A percentile compares a stretch with the other conserved stretches of the same genome.
These are phyloP conservation scores for Mortierella sp. DNA, from an alignment of 371 early-diverging fungal species.

Conservation along the genomic window DNA sequence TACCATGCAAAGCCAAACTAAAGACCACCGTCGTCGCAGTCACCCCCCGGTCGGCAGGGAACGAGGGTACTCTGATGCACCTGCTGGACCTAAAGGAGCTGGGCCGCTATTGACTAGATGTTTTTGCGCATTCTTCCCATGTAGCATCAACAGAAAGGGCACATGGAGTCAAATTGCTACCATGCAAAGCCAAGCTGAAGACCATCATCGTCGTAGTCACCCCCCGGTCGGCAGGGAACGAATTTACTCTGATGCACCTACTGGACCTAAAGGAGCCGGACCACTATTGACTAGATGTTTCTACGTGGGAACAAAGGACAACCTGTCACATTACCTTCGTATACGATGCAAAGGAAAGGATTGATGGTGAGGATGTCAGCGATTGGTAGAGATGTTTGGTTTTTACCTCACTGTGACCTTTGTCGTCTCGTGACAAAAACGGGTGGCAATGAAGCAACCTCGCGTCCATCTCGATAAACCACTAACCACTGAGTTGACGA, in stretches of 20 bases:
- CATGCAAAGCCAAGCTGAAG: slow-evolving; percentile 22
- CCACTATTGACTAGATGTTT: slow-evolving; percentile 17
- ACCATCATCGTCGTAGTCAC: slow-evolving; percentile 20
- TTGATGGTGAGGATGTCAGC: too few relatives aligned
- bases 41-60: slow-evolving; percentile 22
- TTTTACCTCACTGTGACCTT: too few relatives aligned
- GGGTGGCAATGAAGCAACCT: too few relatives aligned
- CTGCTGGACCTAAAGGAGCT: slow-evolving; percentile 24
- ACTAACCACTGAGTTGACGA: too few relatives aligned
- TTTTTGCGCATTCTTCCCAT: too few relatives aligned
- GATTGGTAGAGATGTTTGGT: too few relatives aligned
- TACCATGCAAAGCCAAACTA: slow-evolving; percentile 20
- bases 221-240: slow-evolving; percentile 17
- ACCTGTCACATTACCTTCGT: too few relatives aligned
- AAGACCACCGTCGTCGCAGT: slow-evolving; percentile 24
- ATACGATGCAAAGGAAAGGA: too few relatives aligned
- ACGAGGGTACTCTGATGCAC: slow-evolving; percentile 22
- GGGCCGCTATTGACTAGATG: slow-evolving; percentile 15
- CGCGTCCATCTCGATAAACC: too few relatives aligned
- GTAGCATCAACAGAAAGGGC: slow-evolving; percentile 16
- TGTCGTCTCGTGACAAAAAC: too few relatives aligned
- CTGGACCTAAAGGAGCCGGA: slow-evolving; percentile 14
- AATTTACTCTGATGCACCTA: slow-evolving; percentile 26
- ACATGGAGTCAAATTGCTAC: not conserved
- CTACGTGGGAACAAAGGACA: too few relatives aligned